These are phyloP conservation scores for Boehmeria nivea DNA, from an alignment of 306 rosid species.

Conservation along the genomic window DNA sequence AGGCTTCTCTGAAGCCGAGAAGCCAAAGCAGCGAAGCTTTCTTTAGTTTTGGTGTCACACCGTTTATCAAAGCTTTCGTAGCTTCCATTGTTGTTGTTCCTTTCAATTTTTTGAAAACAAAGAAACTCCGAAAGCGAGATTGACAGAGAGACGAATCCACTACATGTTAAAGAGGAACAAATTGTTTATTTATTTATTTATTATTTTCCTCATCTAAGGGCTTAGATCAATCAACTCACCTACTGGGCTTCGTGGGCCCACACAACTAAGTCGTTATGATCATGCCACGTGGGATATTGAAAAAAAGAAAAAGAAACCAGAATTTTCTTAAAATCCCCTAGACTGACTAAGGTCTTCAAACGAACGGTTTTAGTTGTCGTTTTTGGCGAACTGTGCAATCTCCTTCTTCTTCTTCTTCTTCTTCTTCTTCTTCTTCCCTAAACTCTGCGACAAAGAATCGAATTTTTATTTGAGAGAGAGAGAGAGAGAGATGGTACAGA, in stretches of 20 bases:
- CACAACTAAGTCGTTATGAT: neutral
- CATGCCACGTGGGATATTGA: neutral
- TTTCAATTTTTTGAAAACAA: no score
- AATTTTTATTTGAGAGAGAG: constrained; percentile 2
- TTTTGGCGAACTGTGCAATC: neutral
- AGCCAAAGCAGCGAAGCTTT: constrained; percentile 48
- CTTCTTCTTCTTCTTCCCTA: no score
- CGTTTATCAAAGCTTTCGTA: neutral
- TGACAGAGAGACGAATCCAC: neutral
- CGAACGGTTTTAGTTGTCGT: no score
- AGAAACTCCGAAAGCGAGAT: neutral
- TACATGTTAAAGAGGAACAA: neutral
- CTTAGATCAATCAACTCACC: no score
- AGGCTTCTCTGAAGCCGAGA: constrained; percentile 71
- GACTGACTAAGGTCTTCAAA: no score
- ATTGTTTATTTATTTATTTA: no score
- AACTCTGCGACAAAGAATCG: neutral
- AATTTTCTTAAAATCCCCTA: no score
- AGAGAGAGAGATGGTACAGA: constrained; percentile 39
- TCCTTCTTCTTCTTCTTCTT: no score
- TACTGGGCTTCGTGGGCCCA: no score
- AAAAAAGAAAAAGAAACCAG: neutral
- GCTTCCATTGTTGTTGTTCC: constrained; percentile 21
- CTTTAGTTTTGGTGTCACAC: constrained; percentile 15
- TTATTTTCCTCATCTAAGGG: no score